Evolutionary conservation across 2,329 filamentous ascomycete genomes (phyloP).

Genomic region (Waltergamsia citrina): DNA sequence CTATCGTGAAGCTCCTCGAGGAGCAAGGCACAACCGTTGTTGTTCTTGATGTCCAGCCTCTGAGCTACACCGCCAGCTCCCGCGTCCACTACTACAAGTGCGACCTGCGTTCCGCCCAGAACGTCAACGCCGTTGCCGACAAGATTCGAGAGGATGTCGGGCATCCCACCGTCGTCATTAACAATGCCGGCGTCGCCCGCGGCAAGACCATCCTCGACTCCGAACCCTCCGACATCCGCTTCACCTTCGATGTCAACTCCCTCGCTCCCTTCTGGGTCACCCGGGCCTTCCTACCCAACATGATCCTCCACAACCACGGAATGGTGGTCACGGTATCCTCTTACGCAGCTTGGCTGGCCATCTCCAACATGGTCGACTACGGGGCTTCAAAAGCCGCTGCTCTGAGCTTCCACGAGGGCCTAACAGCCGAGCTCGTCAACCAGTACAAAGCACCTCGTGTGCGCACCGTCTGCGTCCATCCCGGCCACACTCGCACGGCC

Average conservation of each 20-base stretch:
- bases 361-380: slow-evolving; percentile 61
- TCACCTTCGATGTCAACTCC: slow-evolving; percentile 64
- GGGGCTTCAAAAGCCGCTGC: slow-evolving; percentile 56
- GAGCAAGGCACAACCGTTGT: slow-evolving; percentile 57
- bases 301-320: slow-evolving; percentile 57
- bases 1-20: slow-evolving; percentile 56
- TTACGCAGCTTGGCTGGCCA: slow-evolving; percentile 49
- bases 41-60: slow-evolving; percentile 58
- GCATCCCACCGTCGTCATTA: slow-evolving; percentile 60
- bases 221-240: slow-evolving; percentile 47
- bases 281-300: slow-evolving; percentile 57
- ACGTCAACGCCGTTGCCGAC: slow-evolving; percentile 40
- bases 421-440: slow-evolving; percentile 47
- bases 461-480: slow-evolving; percentile 57
- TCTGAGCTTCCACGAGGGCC: slow-evolving; percentile 58
- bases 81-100: slow-evolving; percentile 61
- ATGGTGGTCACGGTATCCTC: slow-evolving; percentile 64
- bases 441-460: slow-evolving; percentile 54
- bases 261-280: slow-evolving; percentile 58
- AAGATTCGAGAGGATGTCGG: slow-evolving; percentile 47
- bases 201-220: slow-evolving; percentile 52
- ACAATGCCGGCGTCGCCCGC: slow-evolving; percentile 58
- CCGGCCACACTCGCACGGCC: slow-evolving; percentile 27
- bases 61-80: slow-evolving; percentile 41
- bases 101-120: slow-evolving; percentile 53